Evolutionary conservation across 2,329 filamentous ascomycete species (phyloP).

Genomic region (Botrytis fragariae): DNA sequence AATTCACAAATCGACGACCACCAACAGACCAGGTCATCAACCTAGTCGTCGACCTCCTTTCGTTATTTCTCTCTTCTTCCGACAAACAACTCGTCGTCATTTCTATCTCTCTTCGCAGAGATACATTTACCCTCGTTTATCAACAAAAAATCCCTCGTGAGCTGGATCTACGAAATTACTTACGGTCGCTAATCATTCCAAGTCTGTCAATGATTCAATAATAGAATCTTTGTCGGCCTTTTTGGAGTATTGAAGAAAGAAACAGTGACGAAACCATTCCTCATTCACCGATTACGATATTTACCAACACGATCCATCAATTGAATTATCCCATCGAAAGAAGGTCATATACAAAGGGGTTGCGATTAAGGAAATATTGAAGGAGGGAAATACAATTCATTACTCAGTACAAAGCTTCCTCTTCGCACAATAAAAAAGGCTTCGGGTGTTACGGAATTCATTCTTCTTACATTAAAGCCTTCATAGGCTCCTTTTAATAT

Average conservation of each 20-base stretch:
- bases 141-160: slow-evolving; percentile 10
- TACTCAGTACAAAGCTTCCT: slow-evolving; percentile 5
- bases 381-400: neutral
- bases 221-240: slow-evolving; percentile 2
- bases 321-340: neutral
- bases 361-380: slow-evolving; percentile 1
- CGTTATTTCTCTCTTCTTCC: slow-evolving; percentile 3
- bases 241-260: slow-evolving; percentile 10
- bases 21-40: neutral
- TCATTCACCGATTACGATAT: slow-evolving; percentile 1
- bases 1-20: slow-evolving; percentile 1
- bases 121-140: slow-evolving; percentile 10
- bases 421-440: neutral
- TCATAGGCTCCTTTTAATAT: slow-evolving; percentile 30
- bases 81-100: slow-evolving; percentile 6
- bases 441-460: slow-evolving; percentile 10
- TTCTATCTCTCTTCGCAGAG: slow-evolving; percentile 12
- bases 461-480: slow-evolving; percentile 15
- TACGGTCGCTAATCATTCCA: slow-evolving; percentile 20
- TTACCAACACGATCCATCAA: neutral
- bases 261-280: slow-evolving; percentile 3
- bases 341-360: neutral
- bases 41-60: slow-evolving; percentile 14
- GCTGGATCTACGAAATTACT: slow-evolving; percentile 15
- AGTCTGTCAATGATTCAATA: slow-evolving; percentile 11